Conservation (phyloP, 805 yeast genomes). For the Schizosaccharomyces octosporus region DNA sequence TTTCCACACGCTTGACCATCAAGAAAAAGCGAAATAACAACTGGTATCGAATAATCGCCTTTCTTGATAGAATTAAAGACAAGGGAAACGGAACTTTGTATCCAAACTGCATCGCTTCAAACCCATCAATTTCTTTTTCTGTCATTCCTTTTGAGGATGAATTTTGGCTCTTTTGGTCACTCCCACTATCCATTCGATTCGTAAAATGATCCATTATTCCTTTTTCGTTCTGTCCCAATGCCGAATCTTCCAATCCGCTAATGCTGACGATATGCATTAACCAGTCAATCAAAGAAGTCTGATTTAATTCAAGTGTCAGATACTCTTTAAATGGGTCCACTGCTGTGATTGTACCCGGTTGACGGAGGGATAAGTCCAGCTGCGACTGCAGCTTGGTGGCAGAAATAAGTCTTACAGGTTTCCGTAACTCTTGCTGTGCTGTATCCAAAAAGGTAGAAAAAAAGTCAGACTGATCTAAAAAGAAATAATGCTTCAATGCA, state of each 20-base stretch:
- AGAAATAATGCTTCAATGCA: conserved; percentile 30
- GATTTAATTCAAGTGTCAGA: conserved; percentile 13
- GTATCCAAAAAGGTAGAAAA: conserved; percentile 29
- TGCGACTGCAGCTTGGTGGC: conserved; percentile 15
- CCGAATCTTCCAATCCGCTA: conserved; percentile 14
- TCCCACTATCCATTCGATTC: background rate
- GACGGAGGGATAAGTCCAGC: conserved; percentile 17
- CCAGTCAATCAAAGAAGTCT: conserved; percentile 14
- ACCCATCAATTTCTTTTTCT: conserved; percentile 10
- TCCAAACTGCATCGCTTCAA: conserved; percentile 17
- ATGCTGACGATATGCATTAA: conserved; percentile 15
- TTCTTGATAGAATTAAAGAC: conserved; percentile 45
- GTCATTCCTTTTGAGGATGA: background rate
- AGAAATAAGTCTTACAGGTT: conserved; percentile 14
- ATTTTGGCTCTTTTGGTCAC: background rate
- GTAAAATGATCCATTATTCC: background rate
- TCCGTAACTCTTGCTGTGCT: conserved; percentile 29
- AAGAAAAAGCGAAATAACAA: conserved; percentile 48
- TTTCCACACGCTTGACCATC: conserved; percentile 36
- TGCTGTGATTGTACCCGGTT: conserved; percentile 17
- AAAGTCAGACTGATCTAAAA: conserved; percentile 27
- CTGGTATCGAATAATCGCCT: conserved; percentile 55
- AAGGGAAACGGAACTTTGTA: conserved; percentile 57
- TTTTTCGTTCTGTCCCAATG: conserved; percentile 1
- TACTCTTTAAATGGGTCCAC: conserved; percentile 16